Evolutionary conservation across 163 green algal genomes (phyloP).

Genomic region (Chlorella variabilis): DNA sequence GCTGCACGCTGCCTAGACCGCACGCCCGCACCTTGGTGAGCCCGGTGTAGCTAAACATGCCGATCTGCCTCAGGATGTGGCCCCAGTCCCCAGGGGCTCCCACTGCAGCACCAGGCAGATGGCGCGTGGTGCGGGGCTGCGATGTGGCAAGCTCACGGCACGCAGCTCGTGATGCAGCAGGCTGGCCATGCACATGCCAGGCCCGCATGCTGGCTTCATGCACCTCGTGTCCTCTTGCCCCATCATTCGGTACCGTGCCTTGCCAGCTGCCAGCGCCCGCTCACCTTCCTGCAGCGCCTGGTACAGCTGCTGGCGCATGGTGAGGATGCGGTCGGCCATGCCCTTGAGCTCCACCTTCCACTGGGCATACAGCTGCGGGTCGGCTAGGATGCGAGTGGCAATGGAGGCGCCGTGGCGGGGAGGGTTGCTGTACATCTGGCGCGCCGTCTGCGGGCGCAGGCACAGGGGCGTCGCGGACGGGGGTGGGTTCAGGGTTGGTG

Average conservation of each 20-base stretch:
- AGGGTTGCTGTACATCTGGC: constrained; percentile 77
- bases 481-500: too few relatives aligned
- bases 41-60: constrained; percentile 96
- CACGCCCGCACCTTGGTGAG: constrained; percentile 54
- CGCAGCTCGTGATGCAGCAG: too few relatives aligned
- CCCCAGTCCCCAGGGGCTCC: constrained; percentile 86
- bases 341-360: constrained; percentile 86
- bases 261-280: background rate
- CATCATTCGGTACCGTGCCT: too few relatives aligned
- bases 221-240: too few relatives aligned
- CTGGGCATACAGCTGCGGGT: constrained; percentile 64
- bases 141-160: too few relatives aligned
- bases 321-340: constrained; percentile 95
- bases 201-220: too few relatives aligned
- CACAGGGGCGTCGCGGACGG: background rate
- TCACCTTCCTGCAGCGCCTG: constrained; percentile 62
- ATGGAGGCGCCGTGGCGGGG: constrained; percentile 93
- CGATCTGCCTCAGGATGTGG: constrained; percentile 93
- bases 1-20: too few relatives aligned
- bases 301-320: constrained; percentile 82
- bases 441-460: constrained; percentile 44
- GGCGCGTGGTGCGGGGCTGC: background rate
- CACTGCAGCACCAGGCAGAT: constrained; percentile 5
- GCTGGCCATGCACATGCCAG: too few relatives aligned
- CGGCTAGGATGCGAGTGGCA: constrained; percentile 80